A percentile compares a stretch with the other conserved stretches of the same genome.
Evolutionary conservation across 306 rosid species (phyloP).

Genomic region (Geum urbanum): DNA sequence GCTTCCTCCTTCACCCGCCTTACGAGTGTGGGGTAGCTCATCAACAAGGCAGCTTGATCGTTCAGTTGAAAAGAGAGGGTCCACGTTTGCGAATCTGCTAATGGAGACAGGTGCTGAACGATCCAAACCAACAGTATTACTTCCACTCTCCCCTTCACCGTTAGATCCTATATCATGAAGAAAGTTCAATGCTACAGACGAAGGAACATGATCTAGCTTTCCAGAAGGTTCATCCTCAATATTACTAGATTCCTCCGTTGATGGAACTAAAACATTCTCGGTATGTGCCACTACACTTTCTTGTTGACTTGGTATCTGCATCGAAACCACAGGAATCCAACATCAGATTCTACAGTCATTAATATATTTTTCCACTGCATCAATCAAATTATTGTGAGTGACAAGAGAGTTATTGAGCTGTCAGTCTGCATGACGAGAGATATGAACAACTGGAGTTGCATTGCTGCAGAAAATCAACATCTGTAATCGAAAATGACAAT

Average conservation of each 20-base stretch:
- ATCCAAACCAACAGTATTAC: constrained; percentile 26
- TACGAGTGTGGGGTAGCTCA: constrained; percentile 27
- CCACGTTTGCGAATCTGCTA: constrained; percentile 13
- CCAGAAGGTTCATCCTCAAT: constrained; percentile 24
- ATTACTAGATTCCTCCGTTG: constrained; percentile 20
- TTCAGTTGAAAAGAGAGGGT: constrained; percentile 12
- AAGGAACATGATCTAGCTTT: constrained; percentile 10
- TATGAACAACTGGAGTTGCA: too few relatives aligned
- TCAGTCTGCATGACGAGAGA: not conserved
- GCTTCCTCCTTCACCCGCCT: constrained; percentile 32
- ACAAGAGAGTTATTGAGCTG: not conserved
- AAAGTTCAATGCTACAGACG: constrained; percentile 29
- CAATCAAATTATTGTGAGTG: not conserved
- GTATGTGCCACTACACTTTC: constrained; percentile 5
- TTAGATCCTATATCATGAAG: constrained; percentile 15
- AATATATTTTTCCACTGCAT: not conserved
- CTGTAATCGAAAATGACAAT: not conserved
- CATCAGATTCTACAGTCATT: constrained; percentile 5
- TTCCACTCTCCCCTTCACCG: constrained; percentile 34
- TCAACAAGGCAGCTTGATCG: constrained; percentile 23
- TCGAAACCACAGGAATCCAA: constrained; percentile 20
- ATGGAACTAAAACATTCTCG: constrained; percentile 11
- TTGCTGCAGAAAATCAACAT: not conserved
- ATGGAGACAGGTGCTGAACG: constrained; percentile 32
- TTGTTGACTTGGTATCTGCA: constrained; percentile 41